phyloP scores from a whole-genome alignment of 1,284 basidiomycete genomes.

The Ustilago xerochloae region DNA sequence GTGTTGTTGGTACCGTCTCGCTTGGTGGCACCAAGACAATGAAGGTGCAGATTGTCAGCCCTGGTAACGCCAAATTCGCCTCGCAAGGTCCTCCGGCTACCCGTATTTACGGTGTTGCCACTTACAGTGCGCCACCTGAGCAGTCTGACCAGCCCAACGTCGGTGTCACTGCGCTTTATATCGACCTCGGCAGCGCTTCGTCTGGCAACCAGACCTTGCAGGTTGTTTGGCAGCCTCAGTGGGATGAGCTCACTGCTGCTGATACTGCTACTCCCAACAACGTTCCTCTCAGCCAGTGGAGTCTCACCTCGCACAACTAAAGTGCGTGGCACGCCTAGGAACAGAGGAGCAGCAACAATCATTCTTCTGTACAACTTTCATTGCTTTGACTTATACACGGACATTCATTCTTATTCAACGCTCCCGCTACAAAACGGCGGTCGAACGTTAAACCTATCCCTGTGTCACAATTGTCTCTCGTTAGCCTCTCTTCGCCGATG shows the following conservation, averaged over 20 bases:
- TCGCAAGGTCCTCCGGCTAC: constrained; percentile 31
- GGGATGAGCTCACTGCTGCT: constrained; percentile 41
- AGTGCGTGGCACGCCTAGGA: background rate
- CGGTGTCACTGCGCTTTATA: constrained; percentile 81
- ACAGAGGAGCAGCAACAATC: constrained; percentile 5
- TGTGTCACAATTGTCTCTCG: too few relatives aligned
- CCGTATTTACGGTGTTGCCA: constrained; percentile 74
- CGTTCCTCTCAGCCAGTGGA: constrained; percentile 61
- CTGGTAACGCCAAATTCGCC: constrained; percentile 72
- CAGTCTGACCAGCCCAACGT: constrained; percentile 79
- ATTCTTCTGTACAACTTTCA: background rate
- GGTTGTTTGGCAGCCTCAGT: constrained; percentile 68
- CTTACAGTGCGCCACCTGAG: constrained; percentile 72
- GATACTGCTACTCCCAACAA: constrained; percentile 58
- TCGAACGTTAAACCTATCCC: constrained; percentile 1
- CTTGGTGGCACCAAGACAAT: constrained; percentile 67
- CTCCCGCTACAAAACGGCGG: constrained; percentile 2
- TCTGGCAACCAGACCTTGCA: constrained; percentile 71
- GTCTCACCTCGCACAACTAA: constrained; percentile 63
- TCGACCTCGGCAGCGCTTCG: constrained; percentile 72
- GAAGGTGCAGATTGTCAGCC: constrained; percentile 73
- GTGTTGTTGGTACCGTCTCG: constrained; percentile 69
- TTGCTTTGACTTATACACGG: constrained; percentile 8
- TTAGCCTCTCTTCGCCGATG: background rate
- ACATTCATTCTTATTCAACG: constrained; percentile 3